These are phyloP conservation scores for Cercis canadensis DNA, from an alignment of 306 rosid species.

Conservation along the genomic window DNA sequence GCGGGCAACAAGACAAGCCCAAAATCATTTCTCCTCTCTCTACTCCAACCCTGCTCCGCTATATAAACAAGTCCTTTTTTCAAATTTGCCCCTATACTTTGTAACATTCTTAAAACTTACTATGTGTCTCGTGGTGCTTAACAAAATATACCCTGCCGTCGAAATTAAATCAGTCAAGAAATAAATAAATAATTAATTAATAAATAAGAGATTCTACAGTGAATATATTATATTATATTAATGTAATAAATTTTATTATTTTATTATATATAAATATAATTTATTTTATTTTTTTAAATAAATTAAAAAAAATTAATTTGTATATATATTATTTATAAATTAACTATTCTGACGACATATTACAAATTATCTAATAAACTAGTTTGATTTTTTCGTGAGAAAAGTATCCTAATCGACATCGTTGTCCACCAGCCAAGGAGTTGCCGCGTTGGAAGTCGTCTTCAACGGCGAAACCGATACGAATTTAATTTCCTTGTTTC, in stretches of 20 bases:
- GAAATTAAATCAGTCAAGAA: background rate
- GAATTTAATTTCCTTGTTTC: no score
- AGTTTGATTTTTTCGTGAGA: no score
- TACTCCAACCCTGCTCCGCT: conserved; percentile 29
- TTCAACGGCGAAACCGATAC: background rate
- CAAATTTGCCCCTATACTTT: conserved; percentile 8
- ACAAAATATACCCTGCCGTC: background rate
- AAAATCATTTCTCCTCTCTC: conserved; percentile 22
- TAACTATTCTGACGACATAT: no score
- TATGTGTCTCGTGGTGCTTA: background rate
- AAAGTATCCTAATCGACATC: no score
- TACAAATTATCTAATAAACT: no score
- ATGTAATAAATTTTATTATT: no score
- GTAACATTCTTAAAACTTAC: background rate
- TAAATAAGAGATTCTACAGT: background rate
- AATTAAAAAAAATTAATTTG: no score
- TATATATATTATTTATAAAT: no score
- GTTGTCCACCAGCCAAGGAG: background rate
- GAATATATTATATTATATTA: no score
- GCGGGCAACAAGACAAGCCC: conserved; percentile 10
- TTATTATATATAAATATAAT: no score
- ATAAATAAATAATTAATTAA: background rate
- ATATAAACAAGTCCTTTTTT: conserved; percentile 31
- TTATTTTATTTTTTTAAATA: no score
- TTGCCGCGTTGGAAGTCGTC: background rate